phyloP scores from a whole-genome alignment of 345 rosid genomes.

The Moringa oleifera region DNA sequence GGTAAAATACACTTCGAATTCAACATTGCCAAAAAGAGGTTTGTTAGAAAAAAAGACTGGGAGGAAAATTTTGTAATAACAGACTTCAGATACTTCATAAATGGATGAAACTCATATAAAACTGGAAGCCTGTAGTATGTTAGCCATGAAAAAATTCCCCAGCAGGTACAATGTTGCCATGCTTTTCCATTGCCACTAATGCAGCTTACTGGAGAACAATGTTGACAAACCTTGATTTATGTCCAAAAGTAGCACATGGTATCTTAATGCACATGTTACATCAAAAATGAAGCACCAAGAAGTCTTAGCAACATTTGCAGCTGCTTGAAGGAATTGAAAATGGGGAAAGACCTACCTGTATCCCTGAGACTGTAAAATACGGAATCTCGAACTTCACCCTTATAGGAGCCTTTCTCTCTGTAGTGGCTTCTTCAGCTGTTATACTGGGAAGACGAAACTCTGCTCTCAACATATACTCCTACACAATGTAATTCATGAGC shows the following conservation, averaged over 20 bases:
- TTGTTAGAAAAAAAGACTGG: no score
- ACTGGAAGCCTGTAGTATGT: no score
- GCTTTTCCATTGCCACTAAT: background rate
- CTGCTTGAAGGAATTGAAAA: background rate
- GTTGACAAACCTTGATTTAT: background rate
- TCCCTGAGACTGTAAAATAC: conserved; percentile 70
- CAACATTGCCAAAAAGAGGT: no score
- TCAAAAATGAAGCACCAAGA: background rate
- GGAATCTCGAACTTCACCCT: conserved; percentile 77
- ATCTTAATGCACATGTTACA: background rate
- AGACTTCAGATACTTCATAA: no score
- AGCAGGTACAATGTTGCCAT: background rate
- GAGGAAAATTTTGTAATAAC: no score
- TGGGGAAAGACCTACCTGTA: conserved; percentile 33
- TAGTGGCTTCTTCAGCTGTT: conserved; percentile 52
- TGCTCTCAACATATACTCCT: conserved; percentile 68
- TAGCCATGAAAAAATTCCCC: no score
- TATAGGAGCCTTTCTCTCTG: conserved; percentile 66
- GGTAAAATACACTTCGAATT: no score
- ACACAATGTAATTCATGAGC: conserved; percentile 7
- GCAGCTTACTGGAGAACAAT: background rate
- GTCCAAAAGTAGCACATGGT: background rate
- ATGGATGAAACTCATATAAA: no score
- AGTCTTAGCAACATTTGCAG: background rate
- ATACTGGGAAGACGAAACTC: conserved; percentile 67